phyloP scores from a whole-genome alignment of 257 asterid species.

The Solanum bulbocastanum region DNA sequence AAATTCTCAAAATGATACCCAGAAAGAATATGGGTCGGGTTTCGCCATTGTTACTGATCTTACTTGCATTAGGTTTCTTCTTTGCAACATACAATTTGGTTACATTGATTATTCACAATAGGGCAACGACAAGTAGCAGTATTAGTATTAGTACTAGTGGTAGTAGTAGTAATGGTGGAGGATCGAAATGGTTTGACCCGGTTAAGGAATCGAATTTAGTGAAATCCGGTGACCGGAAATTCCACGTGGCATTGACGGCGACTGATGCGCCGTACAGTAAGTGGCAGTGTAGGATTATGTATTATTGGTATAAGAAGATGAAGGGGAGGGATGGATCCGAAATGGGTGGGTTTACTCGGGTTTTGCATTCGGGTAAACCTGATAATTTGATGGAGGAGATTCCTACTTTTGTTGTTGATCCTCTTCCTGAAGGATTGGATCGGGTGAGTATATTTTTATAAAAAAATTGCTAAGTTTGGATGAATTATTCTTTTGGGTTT shows the following conservation, averaged over 20 bases:
- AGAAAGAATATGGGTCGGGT: constrained; percentile 54
- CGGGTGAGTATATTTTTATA: constrained; percentile 38
- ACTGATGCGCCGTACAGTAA: constrained; percentile 82
- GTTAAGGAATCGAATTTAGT: background rate
- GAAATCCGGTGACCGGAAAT: constrained; percentile 14
- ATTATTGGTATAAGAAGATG: constrained; percentile 89
- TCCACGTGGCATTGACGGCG: constrained; percentile 83
- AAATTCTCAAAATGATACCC: constrained; percentile 26
- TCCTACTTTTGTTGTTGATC: constrained; percentile 79
- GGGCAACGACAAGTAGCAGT: constrained; percentile 1
- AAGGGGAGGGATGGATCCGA: constrained; percentile 68
- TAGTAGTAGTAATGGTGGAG: background rate
- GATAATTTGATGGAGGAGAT: constrained; percentile 93
- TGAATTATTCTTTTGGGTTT: background rate
- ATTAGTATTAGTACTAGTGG: background rate
- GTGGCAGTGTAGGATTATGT: constrained; percentile 97
- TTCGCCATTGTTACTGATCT: constrained; percentile 57
- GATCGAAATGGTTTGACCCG: background rate
- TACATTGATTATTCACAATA: constrained; percentile 56
- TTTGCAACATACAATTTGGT: constrained; percentile 71
- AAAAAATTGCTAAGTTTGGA: background rate
- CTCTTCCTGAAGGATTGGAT: constrained; percentile 89
- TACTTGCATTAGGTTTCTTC: constrained; percentile 68
- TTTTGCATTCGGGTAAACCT: constrained; percentile 80
- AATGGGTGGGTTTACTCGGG: constrained; percentile 94